Conservation (phyloP, 176 grass and related monocot genomes). For the Neostapfia colusana region DNA sequence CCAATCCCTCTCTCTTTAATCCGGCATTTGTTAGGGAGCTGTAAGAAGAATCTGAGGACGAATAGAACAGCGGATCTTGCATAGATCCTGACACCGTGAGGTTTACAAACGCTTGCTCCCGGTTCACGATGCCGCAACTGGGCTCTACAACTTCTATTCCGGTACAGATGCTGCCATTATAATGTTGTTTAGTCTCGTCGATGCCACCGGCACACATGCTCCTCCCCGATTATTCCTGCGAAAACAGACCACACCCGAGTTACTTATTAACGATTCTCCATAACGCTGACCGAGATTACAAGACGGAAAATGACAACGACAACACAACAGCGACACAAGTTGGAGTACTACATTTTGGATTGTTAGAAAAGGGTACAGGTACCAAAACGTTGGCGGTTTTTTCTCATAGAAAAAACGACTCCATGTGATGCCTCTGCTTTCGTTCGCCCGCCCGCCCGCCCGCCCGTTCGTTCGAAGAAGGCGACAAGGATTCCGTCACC, state of each 20-base stretch:
- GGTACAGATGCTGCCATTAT: conserved; percentile 18
- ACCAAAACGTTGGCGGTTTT: background rate
- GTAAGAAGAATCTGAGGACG: conserved; percentile 30
- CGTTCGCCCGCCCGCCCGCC: background rate
- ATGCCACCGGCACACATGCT: background rate
- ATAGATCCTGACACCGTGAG: conserved; percentile 23
- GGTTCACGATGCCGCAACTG: conserved; percentile 16
- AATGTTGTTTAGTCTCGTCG: conserved; percentile 19
- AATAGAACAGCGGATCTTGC: conserved; percentile 27
- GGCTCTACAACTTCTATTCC: conserved; percentile 46
- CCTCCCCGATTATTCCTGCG: conserved; percentile 25
- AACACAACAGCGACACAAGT: conserved; percentile 1
- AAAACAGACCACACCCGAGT: background rate
- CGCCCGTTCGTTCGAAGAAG: conserved; percentile 27
- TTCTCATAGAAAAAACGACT: background rate
- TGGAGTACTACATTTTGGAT: background rate
- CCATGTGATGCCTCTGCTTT: conserved; percentile 38
- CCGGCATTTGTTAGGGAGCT: background rate
- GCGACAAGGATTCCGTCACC: conserved; percentile 34
- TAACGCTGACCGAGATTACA: background rate
- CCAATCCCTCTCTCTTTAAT: conserved; percentile 1
- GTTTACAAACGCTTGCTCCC: conserved; percentile 25
- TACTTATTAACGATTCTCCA: background rate
- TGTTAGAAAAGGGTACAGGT: background rate
- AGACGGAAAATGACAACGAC: background rate